Evolutionary conservation across 805 yeast genomes (phyloP).

Genomic region (Ogataea philodendri): DNA sequence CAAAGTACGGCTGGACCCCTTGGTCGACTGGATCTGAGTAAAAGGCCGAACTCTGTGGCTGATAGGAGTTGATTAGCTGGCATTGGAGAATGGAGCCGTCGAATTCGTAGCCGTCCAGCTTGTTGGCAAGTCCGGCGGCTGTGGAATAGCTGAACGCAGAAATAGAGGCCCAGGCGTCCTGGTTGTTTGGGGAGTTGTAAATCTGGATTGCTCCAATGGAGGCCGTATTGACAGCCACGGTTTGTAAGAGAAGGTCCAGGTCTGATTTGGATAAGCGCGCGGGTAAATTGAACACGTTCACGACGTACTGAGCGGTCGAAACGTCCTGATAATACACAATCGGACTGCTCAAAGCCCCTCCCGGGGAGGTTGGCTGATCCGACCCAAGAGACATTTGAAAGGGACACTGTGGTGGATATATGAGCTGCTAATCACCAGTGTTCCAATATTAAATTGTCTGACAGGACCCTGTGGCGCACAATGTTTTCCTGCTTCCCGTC

Average conservation of each 20-base stretch:
- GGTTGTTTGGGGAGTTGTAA: constrained; percentile 22
- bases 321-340: constrained; percentile 1
- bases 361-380: constrained; percentile 5
- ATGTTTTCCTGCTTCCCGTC: no score
- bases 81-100: constrained; percentile 20
- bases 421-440: no score
- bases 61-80: constrained; percentile 12
- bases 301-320: constrained; percentile 4
- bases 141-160: constrained; percentile 11
- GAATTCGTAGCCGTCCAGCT: constrained; percentile 23
- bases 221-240: constrained; percentile 1
- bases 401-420: no score
- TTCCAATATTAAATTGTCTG: no score
- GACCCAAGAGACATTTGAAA: constrained; percentile 4
- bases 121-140: constrained; percentile 13
- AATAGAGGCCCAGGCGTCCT: constrained; percentile 23
- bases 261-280: constrained; percentile 7
- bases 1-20: constrained; percentile 9
- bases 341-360: constrained; percentile 1
- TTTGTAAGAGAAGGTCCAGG: constrained; percentile 6
- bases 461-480: no score
- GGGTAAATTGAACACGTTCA: constrained; percentile 21
- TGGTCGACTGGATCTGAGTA: constrained; percentile 6
- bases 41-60: constrained; percentile 7
- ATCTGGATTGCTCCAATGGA: constrained; percentile 16